phyloP scores from a whole-genome alignment of 2,329 filamentous ascomycete genomes.

The Claviceps africana region DNA sequence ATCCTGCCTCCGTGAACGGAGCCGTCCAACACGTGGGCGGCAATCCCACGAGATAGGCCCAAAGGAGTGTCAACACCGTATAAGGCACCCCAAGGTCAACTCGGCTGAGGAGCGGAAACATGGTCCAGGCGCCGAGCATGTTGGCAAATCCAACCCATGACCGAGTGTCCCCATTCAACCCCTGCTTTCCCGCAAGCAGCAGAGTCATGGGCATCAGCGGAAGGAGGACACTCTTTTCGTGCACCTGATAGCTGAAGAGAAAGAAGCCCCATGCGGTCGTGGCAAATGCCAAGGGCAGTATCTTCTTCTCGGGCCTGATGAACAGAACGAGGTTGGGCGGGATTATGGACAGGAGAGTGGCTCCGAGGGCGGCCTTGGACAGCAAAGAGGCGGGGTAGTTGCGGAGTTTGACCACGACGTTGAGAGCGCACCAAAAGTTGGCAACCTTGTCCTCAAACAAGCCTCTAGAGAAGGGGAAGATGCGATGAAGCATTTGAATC shows the following conservation, averaged over 20 bases:
- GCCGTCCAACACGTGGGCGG: slow-evolving; percentile 61
- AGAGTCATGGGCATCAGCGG: slow-evolving; percentile 89
- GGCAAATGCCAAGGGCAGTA: slow-evolving; percentile 69
- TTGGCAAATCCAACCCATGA: slow-evolving; percentile 97
- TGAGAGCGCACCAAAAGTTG: slow-evolving; percentile 92
- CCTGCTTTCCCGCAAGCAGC: slow-evolving; percentile 63
- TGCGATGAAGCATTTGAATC: slow-evolving; percentile 72
- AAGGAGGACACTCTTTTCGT: slow-evolving; percentile 91
- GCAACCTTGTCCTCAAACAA: slow-evolving; percentile 98
- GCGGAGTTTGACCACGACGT: slow-evolving; percentile 78
- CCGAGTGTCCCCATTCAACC: slow-evolving; percentile 60
- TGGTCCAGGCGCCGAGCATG: slow-evolving; percentile 75
- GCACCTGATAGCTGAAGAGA: slow-evolving; percentile 92
- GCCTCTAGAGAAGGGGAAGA: slow-evolving; percentile 91
- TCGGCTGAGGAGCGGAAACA: slow-evolving; percentile 78
- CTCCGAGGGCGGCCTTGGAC: slow-evolving; percentile 58
- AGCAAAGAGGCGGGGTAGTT: slow-evolving; percentile 57
- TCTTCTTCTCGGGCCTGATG: slow-evolving; percentile 58
- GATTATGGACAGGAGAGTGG: slow-evolving; percentile 63
- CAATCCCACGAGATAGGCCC: slow-evolving; percentile 81
- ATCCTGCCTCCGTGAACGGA: slow-evolving; percentile 42
- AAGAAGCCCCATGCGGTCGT: slow-evolving; percentile 94
- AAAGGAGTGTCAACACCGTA: slow-evolving; percentile 67
- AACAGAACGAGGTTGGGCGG: slow-evolving; percentile 72
- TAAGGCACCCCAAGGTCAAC: slow-evolving; percentile 81